Conservation (phyloP, 2,329 filamentous ascomycete species). For the Cladosporium colombiae region DNA sequence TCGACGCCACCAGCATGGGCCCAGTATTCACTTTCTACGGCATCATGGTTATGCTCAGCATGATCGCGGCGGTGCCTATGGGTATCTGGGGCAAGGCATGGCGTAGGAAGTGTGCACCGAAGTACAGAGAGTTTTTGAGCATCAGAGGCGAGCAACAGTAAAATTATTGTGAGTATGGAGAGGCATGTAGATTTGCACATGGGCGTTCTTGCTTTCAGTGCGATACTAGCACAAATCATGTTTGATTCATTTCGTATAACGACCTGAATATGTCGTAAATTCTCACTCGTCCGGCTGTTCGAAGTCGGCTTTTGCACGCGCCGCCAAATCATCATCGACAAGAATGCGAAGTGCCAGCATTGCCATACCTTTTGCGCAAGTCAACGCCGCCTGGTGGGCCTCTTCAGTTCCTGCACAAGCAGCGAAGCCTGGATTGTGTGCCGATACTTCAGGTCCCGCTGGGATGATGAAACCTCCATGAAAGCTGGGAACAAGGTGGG, state of each 20-base stretch:
- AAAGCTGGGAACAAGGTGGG: conserved; percentile 10
- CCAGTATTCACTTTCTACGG: conserved; percentile 41
- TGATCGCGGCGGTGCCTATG: conserved; percentile 35
- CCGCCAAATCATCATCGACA: neutral
- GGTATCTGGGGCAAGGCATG: conserved; percentile 39
- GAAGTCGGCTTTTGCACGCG: neutral
- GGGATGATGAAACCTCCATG: neutral
- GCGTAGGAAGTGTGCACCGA: conserved; percentile 29
- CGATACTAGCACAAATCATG: neutral
- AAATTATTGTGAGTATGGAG: neutral
- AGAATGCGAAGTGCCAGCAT: conserved; percentile 17
- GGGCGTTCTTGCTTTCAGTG: neutral
- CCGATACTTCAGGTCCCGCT: neutral
- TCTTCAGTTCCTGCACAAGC: conserved; percentile 12
- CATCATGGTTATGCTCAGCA: conserved; percentile 32
- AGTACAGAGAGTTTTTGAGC: conserved; percentile 22
- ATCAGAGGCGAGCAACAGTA: conserved; percentile 14
- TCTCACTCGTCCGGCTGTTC: neutral
- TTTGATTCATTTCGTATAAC: too few relatives aligned
- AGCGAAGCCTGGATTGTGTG: conserved; percentile 15
- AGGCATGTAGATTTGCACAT: neutral
- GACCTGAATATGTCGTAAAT: neutral
- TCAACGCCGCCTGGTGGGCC: conserved; percentile 9
- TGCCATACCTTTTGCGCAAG: conserved; percentile 16
- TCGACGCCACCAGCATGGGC: conserved; percentile 37